Conservation (phyloP, 345 rosid genomes). For the Eucalyptus cloeziana region DNA sequence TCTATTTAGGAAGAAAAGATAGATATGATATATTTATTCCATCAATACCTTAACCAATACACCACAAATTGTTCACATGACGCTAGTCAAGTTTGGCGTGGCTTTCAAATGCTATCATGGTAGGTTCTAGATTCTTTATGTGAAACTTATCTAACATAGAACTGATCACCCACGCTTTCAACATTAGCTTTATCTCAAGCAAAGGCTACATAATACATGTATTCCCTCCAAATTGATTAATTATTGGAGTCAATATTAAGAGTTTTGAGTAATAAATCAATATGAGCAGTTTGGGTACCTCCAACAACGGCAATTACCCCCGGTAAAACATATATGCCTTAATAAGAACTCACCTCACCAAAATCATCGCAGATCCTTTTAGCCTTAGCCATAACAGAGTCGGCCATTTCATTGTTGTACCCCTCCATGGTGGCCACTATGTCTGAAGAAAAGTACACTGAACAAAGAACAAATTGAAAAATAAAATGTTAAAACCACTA, state of each 20-base stretch:
- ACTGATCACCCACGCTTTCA: not conserved
- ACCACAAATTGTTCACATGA: not conserved
- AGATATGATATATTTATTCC: not conserved
- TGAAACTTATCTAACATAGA: not conserved
- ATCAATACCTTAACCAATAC: not conserved
- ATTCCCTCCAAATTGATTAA: not conserved
- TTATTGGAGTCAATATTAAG: not conserved
- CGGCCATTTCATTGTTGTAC: conserved; percentile 27
- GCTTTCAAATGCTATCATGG: too few species aligned
- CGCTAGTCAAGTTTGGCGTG: not conserved
- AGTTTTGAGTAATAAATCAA: not conserved
- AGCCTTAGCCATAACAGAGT: conserved; percentile 26
- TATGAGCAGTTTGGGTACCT: not conserved
- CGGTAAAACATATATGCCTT: not conserved
- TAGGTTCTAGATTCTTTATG: too few species aligned
- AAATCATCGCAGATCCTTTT: conserved; percentile 18
- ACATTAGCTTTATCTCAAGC: not conserved
- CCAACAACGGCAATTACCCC: not conserved
- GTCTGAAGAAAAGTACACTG: conserved; percentile 49
- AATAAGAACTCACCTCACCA: conserved; percentile 7
- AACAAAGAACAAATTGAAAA: not conserved
- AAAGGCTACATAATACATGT: not conserved
- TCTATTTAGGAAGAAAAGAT: not conserved
- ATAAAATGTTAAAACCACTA: too few species aligned
- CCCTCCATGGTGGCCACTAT: conserved; percentile 24